phyloP scores from a whole-genome alignment of 2,329 filamentous ascomycete genomes.

The Diatrype stigma region DNA sequence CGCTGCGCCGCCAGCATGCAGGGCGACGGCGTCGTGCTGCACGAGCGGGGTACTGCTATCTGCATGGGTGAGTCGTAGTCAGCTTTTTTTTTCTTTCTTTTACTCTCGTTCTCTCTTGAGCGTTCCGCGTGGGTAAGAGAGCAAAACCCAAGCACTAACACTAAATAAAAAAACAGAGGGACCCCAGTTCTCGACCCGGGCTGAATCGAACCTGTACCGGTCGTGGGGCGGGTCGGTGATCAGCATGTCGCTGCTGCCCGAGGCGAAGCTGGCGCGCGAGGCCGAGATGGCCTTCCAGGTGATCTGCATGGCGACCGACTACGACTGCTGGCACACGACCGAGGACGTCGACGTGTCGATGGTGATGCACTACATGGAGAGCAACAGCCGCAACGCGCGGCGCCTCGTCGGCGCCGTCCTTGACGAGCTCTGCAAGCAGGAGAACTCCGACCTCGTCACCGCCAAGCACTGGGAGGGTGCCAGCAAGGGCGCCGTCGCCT shows the following conservation, averaged over 20 bases:
- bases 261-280: conserved; percentile 93
- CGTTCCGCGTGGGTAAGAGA: not conserved
- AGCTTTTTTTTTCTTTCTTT: too few species aligned
- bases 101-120: conserved; percentile 3
- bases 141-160: not conserved
- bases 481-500: conserved; percentile 71
- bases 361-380: conserved; percentile 95
- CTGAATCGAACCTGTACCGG: conserved; percentile 93
- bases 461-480: conserved; percentile 79
- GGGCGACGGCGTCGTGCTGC: conserved; percentile 79
- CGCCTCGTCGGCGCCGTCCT: conserved; percentile 81
- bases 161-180: conserved; percentile 61
- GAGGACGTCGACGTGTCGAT: conserved; percentile 91
- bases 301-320: conserved; percentile 99
- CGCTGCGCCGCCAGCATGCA: conserved; percentile 70
- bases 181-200: conserved; percentile 95
- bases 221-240: conserved; percentile 91
- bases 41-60: conserved; percentile 78
- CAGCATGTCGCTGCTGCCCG: conserved; percentile 95
- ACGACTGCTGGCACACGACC: conserved; percentile 91
- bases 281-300: conserved; percentile 97
- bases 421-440: conserved; percentile 75
- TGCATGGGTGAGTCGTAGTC: conserved; percentile 86
- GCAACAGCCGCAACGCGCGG: conserved; percentile 84
- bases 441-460: conserved; percentile 69